Evolutionary conservation across 1,139 yeast genomes (phyloP).

Genomic region (Ogataea hybrid): DNA sequence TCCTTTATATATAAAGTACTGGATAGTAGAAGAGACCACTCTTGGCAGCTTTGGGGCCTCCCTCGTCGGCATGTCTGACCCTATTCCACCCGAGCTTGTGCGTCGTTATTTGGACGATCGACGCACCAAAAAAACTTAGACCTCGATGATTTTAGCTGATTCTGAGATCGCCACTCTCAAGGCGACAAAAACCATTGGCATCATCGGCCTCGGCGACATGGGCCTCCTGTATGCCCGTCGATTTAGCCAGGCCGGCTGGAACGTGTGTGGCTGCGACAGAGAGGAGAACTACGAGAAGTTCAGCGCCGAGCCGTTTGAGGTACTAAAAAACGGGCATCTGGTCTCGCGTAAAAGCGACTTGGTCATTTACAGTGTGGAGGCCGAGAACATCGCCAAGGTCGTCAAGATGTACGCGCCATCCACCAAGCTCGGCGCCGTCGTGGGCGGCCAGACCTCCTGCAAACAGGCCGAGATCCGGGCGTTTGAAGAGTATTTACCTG

Average conservation of each 20-base stretch:
- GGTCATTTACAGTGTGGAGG: conserved; percentile 86
- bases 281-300: conserved; percentile 61
- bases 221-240: conserved; percentile 81
- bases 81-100: too few relatives aligned
- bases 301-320: conserved; percentile 45
- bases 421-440: conserved; percentile 82
- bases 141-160: conserved; percentile 13
- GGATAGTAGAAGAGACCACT: background rate
- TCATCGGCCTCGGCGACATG: conserved; percentile 97
- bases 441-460: conserved; percentile 98
- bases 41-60: too few relatives aligned
- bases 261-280: conserved; percentile 85
- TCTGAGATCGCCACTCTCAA: conserved; percentile 19
- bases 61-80: too few relatives aligned
- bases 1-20: background rate
- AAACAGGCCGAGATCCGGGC: conserved; percentile 88
- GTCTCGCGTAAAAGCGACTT: conserved; percentile 82
- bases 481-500: conserved; percentile 71
- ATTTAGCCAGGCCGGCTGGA: conserved; percentile 85
- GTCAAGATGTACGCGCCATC: conserved; percentile 81
- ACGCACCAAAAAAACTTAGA: conserved; percentile 1
- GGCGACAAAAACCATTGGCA: conserved; percentile 62
- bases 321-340: conserved; percentile 72
- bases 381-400: conserved; percentile 71
- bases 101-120: conserved; percentile 5